Conservation (phyloP, 352 stramenopile species). For the Globisporangium sylvaticum region DNA sequence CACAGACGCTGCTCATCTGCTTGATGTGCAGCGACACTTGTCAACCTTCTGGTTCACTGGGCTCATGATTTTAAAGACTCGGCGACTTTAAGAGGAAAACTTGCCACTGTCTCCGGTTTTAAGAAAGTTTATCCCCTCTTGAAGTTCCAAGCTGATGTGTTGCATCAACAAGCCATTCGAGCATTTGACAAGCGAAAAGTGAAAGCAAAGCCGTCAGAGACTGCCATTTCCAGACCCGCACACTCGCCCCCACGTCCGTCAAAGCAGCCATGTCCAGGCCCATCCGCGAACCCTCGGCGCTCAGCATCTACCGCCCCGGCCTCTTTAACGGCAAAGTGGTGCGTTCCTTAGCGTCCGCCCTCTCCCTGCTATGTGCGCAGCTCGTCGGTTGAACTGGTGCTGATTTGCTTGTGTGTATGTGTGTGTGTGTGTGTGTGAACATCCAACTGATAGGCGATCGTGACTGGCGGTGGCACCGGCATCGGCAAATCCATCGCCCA, state of each 20-base stretch:
- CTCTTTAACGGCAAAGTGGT: constrained; percentile 80
- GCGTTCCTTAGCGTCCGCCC: constrained; percentile 10
- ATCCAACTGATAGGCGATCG: constrained; percentile 41
- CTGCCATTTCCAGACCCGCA: neutral
- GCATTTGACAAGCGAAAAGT: neutral
- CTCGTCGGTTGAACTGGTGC: neutral
- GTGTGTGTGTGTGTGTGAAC: neutral
- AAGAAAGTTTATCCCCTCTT: too few species aligned
- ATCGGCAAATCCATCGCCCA: constrained; percentile 83
- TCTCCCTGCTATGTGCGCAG: neutral
- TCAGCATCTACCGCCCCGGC: constrained; percentile 57
- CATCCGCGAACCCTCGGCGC: constrained; percentile 47
- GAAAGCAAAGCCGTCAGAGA: neutral
- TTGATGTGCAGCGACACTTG: too few species aligned
- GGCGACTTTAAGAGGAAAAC: too few species aligned
- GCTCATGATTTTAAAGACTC: too few species aligned
- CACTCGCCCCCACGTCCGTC: too few species aligned
- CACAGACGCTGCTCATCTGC: too few species aligned
- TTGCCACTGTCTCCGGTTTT: too few species aligned
- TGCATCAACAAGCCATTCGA: constrained; percentile 7
- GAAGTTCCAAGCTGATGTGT: constrained; percentile 10
- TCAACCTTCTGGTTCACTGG: too few species aligned
- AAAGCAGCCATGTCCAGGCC: constrained; percentile 7
- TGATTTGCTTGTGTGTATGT: neutral
- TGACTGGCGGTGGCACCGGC: constrained; percentile 84